Base-by-base conservation (phyloP, 2,329 filamentous ascomycete species). In the Aureobasidium sp. region DNA sequence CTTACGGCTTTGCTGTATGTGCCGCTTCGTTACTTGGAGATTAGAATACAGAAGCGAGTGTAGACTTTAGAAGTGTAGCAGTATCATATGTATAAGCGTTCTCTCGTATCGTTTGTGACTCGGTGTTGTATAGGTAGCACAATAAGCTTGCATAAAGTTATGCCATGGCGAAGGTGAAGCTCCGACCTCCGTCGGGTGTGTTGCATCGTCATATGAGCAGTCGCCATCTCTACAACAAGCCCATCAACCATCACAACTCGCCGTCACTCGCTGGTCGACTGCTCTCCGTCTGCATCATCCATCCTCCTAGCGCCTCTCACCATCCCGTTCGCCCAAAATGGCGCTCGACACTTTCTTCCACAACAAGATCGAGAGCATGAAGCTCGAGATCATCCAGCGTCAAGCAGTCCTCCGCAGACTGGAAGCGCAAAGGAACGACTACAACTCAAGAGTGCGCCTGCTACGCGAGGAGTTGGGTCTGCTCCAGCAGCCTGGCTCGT, bases 361-460 rank as follows among this genome's bases (percentile, higher is more conserved):
- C 80, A 97, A 97, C 84, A 99, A 99, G 84, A 97, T 97, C 80
- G 94, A 99, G 90, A 87, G 89, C 76, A 96, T 97, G 90, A 97
- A 97, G 88, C 91, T 99, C 76, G 93, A 99, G 85, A 99, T 99
- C 76, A 93, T 99, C 76, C 93, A 97, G 79, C 93, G 94, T 62
- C 94, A 99, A 80, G 93, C 94, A 62, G 91, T 96, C 63, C 83
- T 99, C 66, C 89, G 94, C 69, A 87, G 94, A 74, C 85, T 99
- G 70, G 94, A 99, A 82, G 94, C 94, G 69, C 95, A 99, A 78
- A 87, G 94, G 69, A 99, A 99, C 74, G 94, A 99, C 79, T 97
- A 97, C 84, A 99, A 99, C 82, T 97, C 94, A 64, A 87, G 94
- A 74, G 94, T 99, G 71, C 90, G 94, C 65, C 82, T 99, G 77